phyloP scores from a whole-genome alignment of 2,329 filamentous ascomycete species.

The Xylariaceae sp. region DNA sequence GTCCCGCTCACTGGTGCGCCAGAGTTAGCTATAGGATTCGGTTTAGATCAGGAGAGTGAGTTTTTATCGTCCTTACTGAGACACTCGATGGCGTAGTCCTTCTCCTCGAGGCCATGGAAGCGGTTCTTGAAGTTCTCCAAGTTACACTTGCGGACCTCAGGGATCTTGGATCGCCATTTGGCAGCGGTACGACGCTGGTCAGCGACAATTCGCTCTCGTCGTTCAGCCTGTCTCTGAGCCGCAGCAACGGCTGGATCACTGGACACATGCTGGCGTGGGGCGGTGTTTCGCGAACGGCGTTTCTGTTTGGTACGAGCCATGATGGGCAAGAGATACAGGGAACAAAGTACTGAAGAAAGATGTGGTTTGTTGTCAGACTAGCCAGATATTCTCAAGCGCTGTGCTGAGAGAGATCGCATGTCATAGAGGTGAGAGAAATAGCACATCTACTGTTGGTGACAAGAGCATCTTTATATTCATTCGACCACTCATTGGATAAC shows the following conservation, averaged over 20 bases:
- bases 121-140: constrained; percentile 44
- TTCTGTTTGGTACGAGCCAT: constrained; percentile 14
- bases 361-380: too few species aligned
- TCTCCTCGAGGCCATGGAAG: constrained; percentile 33
- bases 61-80: constrained; percentile 18
- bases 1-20: constrained; percentile 24
- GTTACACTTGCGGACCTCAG: constrained; percentile 37
- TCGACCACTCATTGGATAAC: too few species aligned
- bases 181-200: constrained; percentile 33
- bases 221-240: constrained; percentile 34
- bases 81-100: constrained; percentile 38
- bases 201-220: constrained; percentile 35
- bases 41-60: neutral
- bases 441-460: too few species aligned
- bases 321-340: neutral
- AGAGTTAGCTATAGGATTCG: neutral
- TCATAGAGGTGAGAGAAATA: too few species aligned
- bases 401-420: too few species aligned
- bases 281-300: neutral
- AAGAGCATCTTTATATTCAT: too few species aligned
- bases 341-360: too few species aligned
- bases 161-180: constrained; percentile 40
- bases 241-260: constrained; percentile 28
- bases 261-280: constrained; percentile 13
- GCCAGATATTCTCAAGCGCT: too few species aligned